Evolutionary conservation across 2,329 filamentous ascomycete species (phyloP).

Genomic region (Colletotrichum theobromicola): DNA sequence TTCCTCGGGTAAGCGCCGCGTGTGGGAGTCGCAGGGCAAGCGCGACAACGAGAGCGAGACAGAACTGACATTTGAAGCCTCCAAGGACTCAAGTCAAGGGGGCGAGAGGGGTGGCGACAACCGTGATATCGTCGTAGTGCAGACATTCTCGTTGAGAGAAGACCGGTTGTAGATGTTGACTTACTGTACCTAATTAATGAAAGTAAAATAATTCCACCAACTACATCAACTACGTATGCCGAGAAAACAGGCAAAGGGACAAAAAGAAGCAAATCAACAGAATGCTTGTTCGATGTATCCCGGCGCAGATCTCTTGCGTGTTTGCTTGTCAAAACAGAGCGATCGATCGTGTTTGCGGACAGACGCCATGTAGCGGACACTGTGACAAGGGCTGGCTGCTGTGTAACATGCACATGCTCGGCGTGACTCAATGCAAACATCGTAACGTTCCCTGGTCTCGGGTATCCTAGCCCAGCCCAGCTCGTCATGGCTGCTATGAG

Average conservation of each 20-base stretch:
- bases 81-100: background rate
- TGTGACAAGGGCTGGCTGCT: background rate
- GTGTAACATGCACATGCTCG: background rate
- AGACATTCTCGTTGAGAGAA: conserved; percentile 12
- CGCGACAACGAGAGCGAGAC: conserved; percentile 21
- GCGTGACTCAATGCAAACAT: background rate
- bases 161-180: background rate
- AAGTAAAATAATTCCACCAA: background rate
- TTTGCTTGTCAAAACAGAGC: background rate
- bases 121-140: conserved; percentile 6
- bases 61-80: conserved; percentile 18
- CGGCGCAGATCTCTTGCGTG: background rate
- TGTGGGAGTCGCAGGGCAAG: conserved; percentile 12
- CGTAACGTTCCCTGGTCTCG: background rate
- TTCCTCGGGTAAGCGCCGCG: conserved; percentile 8
- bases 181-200: background rate
- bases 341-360: no score
- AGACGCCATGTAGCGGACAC: background rate
- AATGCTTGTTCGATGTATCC: background rate
- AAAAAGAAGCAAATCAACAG: background rate
- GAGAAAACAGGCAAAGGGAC: background rate
- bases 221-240: no score
- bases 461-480: background rate
- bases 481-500: background rate
- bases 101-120: conserved; percentile 5